phyloP scores from a whole-genome alignment of 2,329 filamentous ascomycete genomes.

The Paraphoma sp. region DNA sequence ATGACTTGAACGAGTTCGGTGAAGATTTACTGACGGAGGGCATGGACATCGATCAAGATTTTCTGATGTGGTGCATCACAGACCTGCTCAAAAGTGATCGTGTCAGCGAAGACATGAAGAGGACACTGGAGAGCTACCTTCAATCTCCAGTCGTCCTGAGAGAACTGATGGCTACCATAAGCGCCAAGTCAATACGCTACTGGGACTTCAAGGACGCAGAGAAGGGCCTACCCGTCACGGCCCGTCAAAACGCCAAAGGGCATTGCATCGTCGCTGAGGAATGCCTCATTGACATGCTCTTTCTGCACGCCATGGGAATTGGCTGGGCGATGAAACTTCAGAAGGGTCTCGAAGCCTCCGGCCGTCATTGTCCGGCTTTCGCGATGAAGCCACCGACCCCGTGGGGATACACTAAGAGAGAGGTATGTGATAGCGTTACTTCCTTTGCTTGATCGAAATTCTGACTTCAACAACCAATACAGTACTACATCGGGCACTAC shows the following conservation, averaged over 20 bases:
- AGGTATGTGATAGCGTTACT: not conserved
- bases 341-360: constrained; percentile 8
- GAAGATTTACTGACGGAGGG: constrained; percentile 15
- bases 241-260: constrained; percentile 27
- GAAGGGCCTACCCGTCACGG: constrained; percentile 29
- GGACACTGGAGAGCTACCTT: constrained; percentile 31
- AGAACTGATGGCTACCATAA: constrained; percentile 31
- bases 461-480: constrained; percentile 10
- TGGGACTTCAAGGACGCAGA: constrained; percentile 33
- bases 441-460: not conserved
- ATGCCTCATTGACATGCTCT: constrained; percentile 36
- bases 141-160: constrained; percentile 28
- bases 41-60: constrained; percentile 48
- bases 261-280: constrained; percentile 34
- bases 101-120: constrained; percentile 57
- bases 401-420: not conserved
- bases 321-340: constrained; percentile 32
- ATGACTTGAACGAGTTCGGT: constrained; percentile 19
- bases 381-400: not conserved
- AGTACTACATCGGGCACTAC: constrained; percentile 33
- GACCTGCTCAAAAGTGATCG: constrained; percentile 58
- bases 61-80: constrained; percentile 55
- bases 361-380: constrained; percentile 6
- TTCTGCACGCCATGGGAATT: constrained; percentile 29
- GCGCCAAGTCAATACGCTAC: constrained; percentile 28